Percentiles rank a stretch among this genome's conserved stretches.
Evolutionary conservation across 305 asterid genomes (phyloP).

Genomic region (Solanum chacoense): DNA sequence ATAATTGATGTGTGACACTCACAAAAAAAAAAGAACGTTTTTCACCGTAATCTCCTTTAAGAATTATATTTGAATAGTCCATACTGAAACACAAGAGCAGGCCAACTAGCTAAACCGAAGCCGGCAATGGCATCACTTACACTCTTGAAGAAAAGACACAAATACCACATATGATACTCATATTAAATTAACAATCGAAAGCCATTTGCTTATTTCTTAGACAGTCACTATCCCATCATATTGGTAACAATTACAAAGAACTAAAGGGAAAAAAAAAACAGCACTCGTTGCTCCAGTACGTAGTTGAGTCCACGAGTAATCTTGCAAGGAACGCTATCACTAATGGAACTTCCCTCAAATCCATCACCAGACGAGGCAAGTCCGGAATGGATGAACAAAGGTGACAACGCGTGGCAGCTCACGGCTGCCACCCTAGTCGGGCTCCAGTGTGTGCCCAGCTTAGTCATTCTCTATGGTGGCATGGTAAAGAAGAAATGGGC

Average conservation of each 20-base stretch:
- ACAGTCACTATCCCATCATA: neutral
- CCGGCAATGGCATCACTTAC: neutral
- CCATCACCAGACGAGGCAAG: constrained; percentile 13
- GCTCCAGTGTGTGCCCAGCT: constrained; percentile 60
- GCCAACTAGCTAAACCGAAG: neutral
- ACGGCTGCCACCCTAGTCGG: constrained; percentile 54
- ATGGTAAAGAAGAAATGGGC: constrained; percentile 64
- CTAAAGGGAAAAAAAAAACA: too few species aligned
- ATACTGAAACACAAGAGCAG: neutral
- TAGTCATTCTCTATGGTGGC: constrained; percentile 54
- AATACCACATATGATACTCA: neutral
- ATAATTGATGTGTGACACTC: neutral
- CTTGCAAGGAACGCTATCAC: neutral
- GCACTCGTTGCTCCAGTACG: neutral
- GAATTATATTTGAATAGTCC: neutral
- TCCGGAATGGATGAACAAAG: constrained; percentile 51
- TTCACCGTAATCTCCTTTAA: neutral
- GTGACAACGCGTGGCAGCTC: constrained; percentile 55
- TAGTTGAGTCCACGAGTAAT: neutral
- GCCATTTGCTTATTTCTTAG: neutral
- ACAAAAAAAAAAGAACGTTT: neutral
- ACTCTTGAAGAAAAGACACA: neutral
- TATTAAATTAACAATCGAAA: neutral
- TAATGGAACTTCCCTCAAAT: constrained; percentile 17
- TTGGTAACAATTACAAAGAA: too few species aligned